Base-by-base conservation (phyloP, 2,329 filamentous ascomycete genomes). In the Orbilia blumenaviensis region DNA sequence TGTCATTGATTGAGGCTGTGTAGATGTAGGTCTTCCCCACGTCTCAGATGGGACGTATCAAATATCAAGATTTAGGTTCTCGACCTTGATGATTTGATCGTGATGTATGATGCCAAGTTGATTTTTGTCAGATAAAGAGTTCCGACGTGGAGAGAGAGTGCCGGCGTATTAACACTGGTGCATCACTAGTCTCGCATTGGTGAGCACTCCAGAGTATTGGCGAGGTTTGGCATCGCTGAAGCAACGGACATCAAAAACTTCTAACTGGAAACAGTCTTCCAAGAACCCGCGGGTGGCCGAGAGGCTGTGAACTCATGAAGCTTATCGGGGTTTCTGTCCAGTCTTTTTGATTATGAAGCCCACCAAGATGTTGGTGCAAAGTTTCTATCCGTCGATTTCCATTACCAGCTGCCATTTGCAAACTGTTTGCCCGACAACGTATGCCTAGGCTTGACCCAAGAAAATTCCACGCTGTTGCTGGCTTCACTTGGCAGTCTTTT, bases 281-380 rank as follows among this genome's bases (percentile, higher is more conserved):
- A 34, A 34, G 42, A 38, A 50, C 52, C 58, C 58, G 50, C 29
- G 32, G 41, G 32, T 64, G 48, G 48, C 72, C 72, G 58, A 60
- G 64, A 36, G 72, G 64, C 58, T 76, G 72, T 66, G 72, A n/a
- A n/a, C n/a, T n/a, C n/a, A n/a, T n/a, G n/a, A 76, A 76, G 46
- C 58, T 52, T 54, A 67, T 41, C 42, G 36, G 63, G 29, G 25
- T 25, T 61, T 75, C 42, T 38, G 16, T 34, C 62, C 32, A 44
- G 48, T 52, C 25, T 58, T 34, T 14, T 63, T 27, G 36, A 36
- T 48, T n/a, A 23, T 62, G 8, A 9, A 32, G 32, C 29, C 29
- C 21, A 54, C 46, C 7, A 66, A 64, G 67, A 29, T 7, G 67
- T 50, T 54, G 21, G 60, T 42, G 38, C 18, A 56, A 46, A 48